Percentiles rank a stretch among this genome's conserved stretches.
These are phyloP conservation scores for Plectosphaerella cucumerina DNA, from an alignment of 2,329 filamentous ascomycete genomes.

Conservation along the genomic window DNA sequence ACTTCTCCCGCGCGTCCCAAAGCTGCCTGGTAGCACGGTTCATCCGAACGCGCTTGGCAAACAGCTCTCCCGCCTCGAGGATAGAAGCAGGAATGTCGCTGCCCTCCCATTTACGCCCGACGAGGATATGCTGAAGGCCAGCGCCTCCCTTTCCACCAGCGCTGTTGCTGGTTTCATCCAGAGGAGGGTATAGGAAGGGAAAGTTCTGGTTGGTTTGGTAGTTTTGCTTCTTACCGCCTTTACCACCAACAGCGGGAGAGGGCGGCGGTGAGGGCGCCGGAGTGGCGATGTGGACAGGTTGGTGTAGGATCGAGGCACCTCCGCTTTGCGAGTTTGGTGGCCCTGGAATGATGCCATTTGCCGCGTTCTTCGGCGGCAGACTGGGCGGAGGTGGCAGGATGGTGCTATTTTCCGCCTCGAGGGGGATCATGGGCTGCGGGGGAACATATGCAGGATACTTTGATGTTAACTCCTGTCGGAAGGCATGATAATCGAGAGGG, in stretches of 20 bases:
- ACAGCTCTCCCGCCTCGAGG: constrained; percentile 88
- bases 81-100: constrained; percentile 92
- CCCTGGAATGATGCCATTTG: constrained; percentile 57
- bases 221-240: constrained; percentile 96
- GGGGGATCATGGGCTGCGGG: constrained; percentile 73
- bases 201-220: constrained; percentile 99
- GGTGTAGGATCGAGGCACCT: constrained; percentile 80
- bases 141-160: constrained; percentile 85
- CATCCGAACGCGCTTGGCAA: constrained; percentile 85
- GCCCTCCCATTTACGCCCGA: constrained; percentile 87
- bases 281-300: constrained; percentile 97
- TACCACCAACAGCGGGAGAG: constrained; percentile 80
- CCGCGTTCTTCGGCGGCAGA: constrained; percentile 59
- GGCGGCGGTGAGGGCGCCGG: constrained; percentile 93
- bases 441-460: constrained; percentile 97
- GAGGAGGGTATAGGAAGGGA: constrained; percentile 91
- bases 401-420: constrained; percentile 88
- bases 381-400: constrained; percentile 82
- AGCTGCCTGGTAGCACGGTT: constrained; percentile 87
- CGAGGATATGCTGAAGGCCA: constrained; percentile 72
- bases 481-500: constrained; percentile 91
- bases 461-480: constrained; percentile 93
- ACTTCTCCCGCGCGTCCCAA: constrained; percentile 90
- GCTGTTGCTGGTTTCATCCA: constrained; percentile 84
- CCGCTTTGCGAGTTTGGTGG: constrained; percentile 50